These are phyloP conservation scores for Fusarium buxicola DNA, from an alignment of 2,329 filamentous ascomycete genomes.

Conservation along the genomic window DNA sequence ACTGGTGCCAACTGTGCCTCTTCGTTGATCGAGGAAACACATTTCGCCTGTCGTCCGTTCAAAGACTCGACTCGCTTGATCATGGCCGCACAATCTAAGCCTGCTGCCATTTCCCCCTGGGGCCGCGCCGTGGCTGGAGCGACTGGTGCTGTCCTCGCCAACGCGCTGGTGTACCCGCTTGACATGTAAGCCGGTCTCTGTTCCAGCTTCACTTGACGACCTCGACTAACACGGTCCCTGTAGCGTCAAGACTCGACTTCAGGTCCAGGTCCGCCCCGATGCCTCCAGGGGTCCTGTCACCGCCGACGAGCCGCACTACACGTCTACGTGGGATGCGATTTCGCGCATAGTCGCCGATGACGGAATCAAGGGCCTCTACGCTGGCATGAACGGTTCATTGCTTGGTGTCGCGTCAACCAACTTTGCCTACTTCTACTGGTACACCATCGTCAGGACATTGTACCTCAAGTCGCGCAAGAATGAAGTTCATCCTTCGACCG, in stretches of 20 bases:
- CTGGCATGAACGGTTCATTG: constrained; percentile 86
- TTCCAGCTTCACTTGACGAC: not conserved
- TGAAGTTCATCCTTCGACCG: constrained; percentile 74
- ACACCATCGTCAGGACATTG: constrained; percentile 84
- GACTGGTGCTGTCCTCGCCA: constrained; percentile 92
- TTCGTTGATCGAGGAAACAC: constrained; percentile 4
- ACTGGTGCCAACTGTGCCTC: constrained; percentile 16
- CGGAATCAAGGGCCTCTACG: constrained; percentile 84
- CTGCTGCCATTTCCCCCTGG: constrained; percentile 85
- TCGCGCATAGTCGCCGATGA: constrained; percentile 84
- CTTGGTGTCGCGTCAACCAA: constrained; percentile 96
- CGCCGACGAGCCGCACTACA: constrained; percentile 75
- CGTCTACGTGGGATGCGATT: constrained; percentile 89
- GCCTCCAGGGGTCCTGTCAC: constrained; percentile 59
- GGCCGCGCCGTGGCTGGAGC: constrained; percentile 92
- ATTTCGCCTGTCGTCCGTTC: not conserved
- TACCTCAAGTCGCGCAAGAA: constrained; percentile 74
- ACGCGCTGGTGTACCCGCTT: constrained; percentile 93
- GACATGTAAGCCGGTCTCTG: constrained; percentile 79
- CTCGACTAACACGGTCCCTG: not conserved
- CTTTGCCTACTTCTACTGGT: constrained; percentile 99
- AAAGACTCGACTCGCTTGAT: not conserved
- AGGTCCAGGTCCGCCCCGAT: constrained; percentile 85
- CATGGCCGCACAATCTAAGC: constrained; percentile 72
- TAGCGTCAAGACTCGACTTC: constrained; percentile 94